Base-by-base conservation (phyloP, 805 yeast species). In the Lipomyces orientalis region DNA sequence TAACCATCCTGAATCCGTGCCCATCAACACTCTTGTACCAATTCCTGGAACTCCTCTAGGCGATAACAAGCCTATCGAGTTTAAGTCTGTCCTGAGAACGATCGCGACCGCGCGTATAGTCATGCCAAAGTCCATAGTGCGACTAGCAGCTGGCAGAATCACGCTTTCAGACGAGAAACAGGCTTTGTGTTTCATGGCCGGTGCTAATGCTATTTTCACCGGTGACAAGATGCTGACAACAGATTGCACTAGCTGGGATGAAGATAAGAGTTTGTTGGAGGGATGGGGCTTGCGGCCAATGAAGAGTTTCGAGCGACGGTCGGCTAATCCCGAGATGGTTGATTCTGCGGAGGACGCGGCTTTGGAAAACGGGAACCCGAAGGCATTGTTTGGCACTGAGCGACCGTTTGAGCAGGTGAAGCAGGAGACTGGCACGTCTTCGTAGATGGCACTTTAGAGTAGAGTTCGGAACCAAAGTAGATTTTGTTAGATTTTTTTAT, bases 191-290 rank as follows among this genome's bases (percentile, higher is more conserved):
- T 90, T 90, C 76, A 83, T 88, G 86, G 86, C 89, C 43, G 95
- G 95, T 22, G 87, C 88, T 71, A 90, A 90, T 77, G 93, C 94
- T 22, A 87, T 90, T 54, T 90, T 90, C 77, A 90, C 93, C 0
- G 95, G 95, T 49, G 88, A 90, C 76, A 86, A 84, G 71, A 90
- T 90, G 94, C 79, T 90, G 65, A 90, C 95, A 1, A 90, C 95
- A 3, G 86, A 87, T 87, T 90, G 94, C 76, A 88, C 86, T 72
- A 93, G 92, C 6, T 90, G 94, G 93, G 91, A 90, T 58, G 93
- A 89, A 73, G 95, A 90, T 75, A 88, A 83, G 66, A 83, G 78
- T 8, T 86, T 90, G 91, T 79, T 90, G 37, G 75, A 78, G 6
- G 86, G 83, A 73, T 90, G 93, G 93, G 95, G 95, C 0, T 72